Conservation (phyloP, 2,329 filamentous ascomycete species). For the Ramichloridium luteum region DNA sequence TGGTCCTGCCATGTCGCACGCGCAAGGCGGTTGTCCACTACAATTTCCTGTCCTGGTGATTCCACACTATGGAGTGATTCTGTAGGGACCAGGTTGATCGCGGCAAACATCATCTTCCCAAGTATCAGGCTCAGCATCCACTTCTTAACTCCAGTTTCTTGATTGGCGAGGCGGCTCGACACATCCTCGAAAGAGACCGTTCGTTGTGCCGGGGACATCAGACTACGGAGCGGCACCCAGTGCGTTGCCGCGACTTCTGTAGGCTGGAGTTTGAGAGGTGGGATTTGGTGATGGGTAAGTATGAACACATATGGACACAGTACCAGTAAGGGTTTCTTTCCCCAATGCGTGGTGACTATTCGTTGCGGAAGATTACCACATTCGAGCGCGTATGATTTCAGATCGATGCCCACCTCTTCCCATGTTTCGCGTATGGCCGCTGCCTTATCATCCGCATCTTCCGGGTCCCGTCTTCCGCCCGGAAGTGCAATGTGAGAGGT, state of each 20-base stretch:
- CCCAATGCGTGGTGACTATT: constrained; percentile 55
- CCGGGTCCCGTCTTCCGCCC: constrained; percentile 53
- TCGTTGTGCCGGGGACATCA: constrained; percentile 48
- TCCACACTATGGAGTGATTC: constrained; percentile 46
- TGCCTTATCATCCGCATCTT: constrained; percentile 49
- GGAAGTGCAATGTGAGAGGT: constrained; percentile 57
- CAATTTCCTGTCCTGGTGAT: constrained; percentile 17
- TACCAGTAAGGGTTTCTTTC: constrained; percentile 52
- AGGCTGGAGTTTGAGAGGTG: constrained; percentile 50
- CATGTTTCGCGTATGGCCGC: constrained; percentile 51
- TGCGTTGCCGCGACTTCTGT: constrained; percentile 56
- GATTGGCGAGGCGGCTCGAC: constrained; percentile 47
- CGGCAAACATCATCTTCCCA: constrained; percentile 56
- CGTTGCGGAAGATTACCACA: constrained; percentile 54
- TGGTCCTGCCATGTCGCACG: constrained; percentile 9
- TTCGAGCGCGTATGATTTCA: constrained; percentile 30
- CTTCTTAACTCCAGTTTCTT: constrained; percentile 42
- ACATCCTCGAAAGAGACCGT: constrained; percentile 54
- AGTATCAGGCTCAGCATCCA: constrained; percentile 45
- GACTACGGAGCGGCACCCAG: constrained; percentile 53
- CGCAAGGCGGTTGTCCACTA: constrained; percentile 17
- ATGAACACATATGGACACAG: constrained; percentile 58
- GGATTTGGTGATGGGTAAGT: constrained; percentile 43
- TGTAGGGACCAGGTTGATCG: constrained; percentile 49
- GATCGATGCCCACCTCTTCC: constrained; percentile 53